These are phyloP conservation scores for Caryopteris hybrid DNA, from an alignment of 305 asterid genomes.

Conservation along the genomic window DNA sequence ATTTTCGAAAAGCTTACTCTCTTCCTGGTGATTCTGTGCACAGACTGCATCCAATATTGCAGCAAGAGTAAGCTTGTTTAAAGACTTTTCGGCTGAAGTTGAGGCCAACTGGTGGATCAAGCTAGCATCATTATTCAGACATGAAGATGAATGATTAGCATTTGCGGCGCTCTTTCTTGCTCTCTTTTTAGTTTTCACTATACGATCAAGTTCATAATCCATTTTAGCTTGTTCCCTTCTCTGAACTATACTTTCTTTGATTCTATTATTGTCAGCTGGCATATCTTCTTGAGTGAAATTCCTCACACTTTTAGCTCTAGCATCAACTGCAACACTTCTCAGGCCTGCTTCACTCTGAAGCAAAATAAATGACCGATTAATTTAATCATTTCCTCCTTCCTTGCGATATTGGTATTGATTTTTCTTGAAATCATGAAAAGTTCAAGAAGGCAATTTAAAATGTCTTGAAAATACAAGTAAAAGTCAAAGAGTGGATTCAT, in stretches of 20 bases:
- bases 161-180: constrained; percentile 25
- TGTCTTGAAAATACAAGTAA: not conserved
- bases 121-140: constrained; percentile 15
- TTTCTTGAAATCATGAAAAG: not conserved
- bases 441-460: not conserved
- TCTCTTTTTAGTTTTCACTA: constrained; percentile 24
- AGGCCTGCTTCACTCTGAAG: constrained; percentile 38
- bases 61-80: constrained; percentile 35
- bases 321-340: constrained; percentile 22
- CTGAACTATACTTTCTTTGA: constrained; percentile 21
- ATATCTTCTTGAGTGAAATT: constrained; percentile 23
- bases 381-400: not conserved
- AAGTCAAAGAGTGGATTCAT: not conserved
- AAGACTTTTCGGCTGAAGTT: constrained; percentile 33
- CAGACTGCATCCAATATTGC: constrained; percentile 38
- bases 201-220: constrained; percentile 30
- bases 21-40: constrained; percentile 35
- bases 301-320: constrained; percentile 19
- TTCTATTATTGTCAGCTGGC: constrained; percentile 24
- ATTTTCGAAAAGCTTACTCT: constrained; percentile 20
- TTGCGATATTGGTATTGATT: not conserved
- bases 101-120: constrained; percentile 25
- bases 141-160: constrained; percentile 18
- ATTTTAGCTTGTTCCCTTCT: constrained; percentile 21
- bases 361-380: constrained; percentile 13